Base-by-base conservation (phyloP, 2,329 filamentous ascomycete species). In the Verticillium zaregamsianum region DNA sequence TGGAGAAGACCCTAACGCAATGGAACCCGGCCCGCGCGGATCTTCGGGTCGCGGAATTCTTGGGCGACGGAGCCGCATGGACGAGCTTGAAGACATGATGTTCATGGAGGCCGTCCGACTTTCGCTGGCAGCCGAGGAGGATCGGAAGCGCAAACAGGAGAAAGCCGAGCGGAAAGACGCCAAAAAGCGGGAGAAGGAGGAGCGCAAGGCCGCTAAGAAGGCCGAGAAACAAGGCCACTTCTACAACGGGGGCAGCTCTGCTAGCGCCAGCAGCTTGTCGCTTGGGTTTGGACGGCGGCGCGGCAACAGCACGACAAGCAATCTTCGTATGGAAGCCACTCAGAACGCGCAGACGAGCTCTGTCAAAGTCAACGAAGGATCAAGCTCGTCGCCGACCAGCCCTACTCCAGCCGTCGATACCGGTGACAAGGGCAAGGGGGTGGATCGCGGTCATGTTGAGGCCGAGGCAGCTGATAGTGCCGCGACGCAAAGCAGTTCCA, bases 1-100 rank as follows among this genome's bases (percentile, higher is more conserved):
- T 1, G 73, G 67, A 7, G 68, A 66, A 12, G 71, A n/a, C 12
- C 57, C 72, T 15, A 66, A 67, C 9, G 71, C 70, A 3, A 69
- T 72, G 4, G 77, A 79, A 5, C 72, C 74, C 1, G 74, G 70
- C 6, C 65, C 72, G 7, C 70, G 74, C 4, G 65, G 67, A 2
- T 70, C 71, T 3, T 71, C 76, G 0, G 70, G 70, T 1, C 72
- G 71, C 3, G 68, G 58, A 5, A 32, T 63, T 2, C 60, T 65
- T 17, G 69, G 69, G 61, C 69, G 80, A 62, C 74, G 81, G 55
- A 73, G 72, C 61, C 83, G 92, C 33, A 86, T 96, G 71, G 92
- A 96, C 25, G 93, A 98, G 68, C 82, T 98, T 0, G 95, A 99
- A 73, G 94, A 97, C 57, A 91, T 99, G 80, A 99, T 99, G 95